Conservation (phyloP, 768 basidiomycete genomes). For the Scleroderma citrinum region DNA sequence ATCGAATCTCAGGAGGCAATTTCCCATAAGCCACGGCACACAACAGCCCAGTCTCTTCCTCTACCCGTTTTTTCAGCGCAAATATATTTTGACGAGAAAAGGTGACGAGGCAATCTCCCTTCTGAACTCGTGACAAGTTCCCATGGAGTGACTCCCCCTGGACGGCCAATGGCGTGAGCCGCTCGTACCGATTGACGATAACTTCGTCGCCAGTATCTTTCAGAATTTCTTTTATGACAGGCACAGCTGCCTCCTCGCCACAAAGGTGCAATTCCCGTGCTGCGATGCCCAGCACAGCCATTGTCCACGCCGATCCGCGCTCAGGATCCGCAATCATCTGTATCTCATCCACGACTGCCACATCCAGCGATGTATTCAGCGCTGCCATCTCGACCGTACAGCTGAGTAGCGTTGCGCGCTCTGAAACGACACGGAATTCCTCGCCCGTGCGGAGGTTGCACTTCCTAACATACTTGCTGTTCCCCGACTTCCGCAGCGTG, state of each 20-base stretch:
- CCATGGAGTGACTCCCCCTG: conserved; percentile 58
- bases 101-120: conserved; percentile 87
- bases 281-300: too few species aligned
- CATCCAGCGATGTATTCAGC: conserved; percentile 43
- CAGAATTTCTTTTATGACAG: conserved; percentile 66
- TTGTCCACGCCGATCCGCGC: conserved; percentile 80
- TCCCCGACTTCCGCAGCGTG: conserved; percentile 25
- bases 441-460: conserved; percentile 93
- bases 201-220: conserved; percentile 77
- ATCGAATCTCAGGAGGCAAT: conserved; percentile 86
- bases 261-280: conserved; percentile 90
- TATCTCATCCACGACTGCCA: conserved; percentile 95
- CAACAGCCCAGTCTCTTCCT: conserved; percentile 61
- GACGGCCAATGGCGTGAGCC: conserved; percentile 78
- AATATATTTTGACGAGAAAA: conserved; percentile 73
- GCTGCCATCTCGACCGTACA: conserved; percentile 94
- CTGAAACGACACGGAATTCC: conserved; percentile 65
- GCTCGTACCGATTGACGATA: conserved; percentile 74
- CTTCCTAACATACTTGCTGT: too few species aligned
- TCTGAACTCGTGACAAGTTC: conserved; percentile 53
- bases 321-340: conserved; percentile 84
- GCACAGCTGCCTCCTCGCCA: conserved; percentile 89
- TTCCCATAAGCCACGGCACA: conserved; percentile 94
- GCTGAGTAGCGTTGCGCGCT: conserved; percentile 51
- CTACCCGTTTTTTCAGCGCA: too few species aligned